phyloP scores from a whole-genome alignment of 176 grass and related monocot genomes.

The Paspalum notatum region DNA sequence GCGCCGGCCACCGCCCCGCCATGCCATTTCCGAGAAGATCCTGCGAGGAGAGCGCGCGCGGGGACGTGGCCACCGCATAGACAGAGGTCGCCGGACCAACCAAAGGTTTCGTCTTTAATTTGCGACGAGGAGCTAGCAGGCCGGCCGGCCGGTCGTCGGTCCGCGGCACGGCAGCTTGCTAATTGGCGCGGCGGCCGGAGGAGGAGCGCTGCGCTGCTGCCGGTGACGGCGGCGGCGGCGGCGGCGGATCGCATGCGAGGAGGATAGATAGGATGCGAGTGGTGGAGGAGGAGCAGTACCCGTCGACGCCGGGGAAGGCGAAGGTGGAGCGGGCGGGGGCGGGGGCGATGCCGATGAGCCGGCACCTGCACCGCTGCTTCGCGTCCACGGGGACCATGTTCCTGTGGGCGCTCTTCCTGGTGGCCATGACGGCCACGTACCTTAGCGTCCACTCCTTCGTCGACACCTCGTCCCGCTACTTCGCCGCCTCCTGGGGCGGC shows the following conservation, averaged over 20 bases:
- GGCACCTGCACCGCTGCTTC: slow-evolving; percentile 74
- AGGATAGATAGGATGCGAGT: slow-evolving; percentile 55
- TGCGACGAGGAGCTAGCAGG: neutral
- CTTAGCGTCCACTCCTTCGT: slow-evolving; percentile 70
- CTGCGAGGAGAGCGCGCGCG: neutral
- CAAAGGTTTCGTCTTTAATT: neutral
- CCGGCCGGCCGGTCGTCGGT: too few species aligned
- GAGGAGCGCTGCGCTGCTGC: too few species aligned
- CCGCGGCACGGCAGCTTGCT: too few species aligned
- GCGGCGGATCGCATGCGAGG: slow-evolving; percentile 22
- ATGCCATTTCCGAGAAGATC: slow-evolving; percentile 11
- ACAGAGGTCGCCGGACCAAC: neutral
- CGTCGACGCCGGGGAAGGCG: slow-evolving; percentile 80
- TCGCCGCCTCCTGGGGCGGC: slow-evolving; percentile 63
- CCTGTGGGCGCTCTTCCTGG: slow-evolving; percentile 71
- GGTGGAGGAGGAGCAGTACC: slow-evolving; percentile 65
- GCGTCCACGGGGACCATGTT: slow-evolving; percentile 77
- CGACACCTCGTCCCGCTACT: slow-evolving; percentile 57
- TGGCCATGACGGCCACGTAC: slow-evolving; percentile 68
- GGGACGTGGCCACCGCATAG: neutral
- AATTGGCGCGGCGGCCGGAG: too few species aligned
- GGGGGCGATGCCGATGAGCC: slow-evolving; percentile 38
- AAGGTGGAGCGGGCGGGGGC: slow-evolving; percentile 56
- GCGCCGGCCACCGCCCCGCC: slow-evolving; percentile 19
- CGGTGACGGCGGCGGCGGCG: neutral